A percentile compares a stretch with the other conserved stretches of the same genome.
Conservation (phyloP, 108 stramenopile genomes). For the Seminavis robusta region DNA sequence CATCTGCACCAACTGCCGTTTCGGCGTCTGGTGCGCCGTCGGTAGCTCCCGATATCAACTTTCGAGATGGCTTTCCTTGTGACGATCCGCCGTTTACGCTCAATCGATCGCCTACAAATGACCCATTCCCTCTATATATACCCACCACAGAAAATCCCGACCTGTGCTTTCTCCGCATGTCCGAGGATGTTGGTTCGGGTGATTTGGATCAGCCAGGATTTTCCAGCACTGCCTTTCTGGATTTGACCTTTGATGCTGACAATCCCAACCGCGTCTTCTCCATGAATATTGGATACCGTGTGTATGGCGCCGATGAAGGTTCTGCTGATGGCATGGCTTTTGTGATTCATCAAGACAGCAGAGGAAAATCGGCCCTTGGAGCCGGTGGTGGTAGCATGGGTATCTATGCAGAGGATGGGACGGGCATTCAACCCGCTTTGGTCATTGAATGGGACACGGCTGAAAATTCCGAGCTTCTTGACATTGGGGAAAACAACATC, state of each 20-base stretch:
- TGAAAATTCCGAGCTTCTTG: no score
- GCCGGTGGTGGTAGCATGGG: slow-evolving; percentile 1
- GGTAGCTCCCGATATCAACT: no score
- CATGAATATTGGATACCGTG: slow-evolving; percentile 4
- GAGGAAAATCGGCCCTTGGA: neutral
- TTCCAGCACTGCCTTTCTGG: neutral
- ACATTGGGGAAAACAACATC: no score
- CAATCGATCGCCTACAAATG: neutral
- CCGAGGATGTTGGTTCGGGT: neutral
- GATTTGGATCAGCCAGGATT: neutral
- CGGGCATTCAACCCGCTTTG: neutral
- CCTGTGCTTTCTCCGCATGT: slow-evolving; percentile 5
- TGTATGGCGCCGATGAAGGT: neutral
- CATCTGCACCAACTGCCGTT: no score
- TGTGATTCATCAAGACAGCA: slow-evolving; percentile 3
- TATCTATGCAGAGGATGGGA: neutral
- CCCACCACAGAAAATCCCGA: neutral
- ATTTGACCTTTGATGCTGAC: slow-evolving; percentile 4
- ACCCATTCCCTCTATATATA: neutral
- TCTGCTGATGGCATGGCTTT: slow-evolving; percentile 6
- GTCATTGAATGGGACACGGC: slow-evolving; percentile 6
- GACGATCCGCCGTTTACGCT: neutral
- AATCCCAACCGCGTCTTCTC: no score
- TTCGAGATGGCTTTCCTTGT: neutral
- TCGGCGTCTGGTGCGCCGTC: no score